These are phyloP conservation scores for Ploettnerulaceae sp. DNA, from an alignment of 2,329 filamentous ascomycete genomes.

Conservation along the genomic window DNA sequence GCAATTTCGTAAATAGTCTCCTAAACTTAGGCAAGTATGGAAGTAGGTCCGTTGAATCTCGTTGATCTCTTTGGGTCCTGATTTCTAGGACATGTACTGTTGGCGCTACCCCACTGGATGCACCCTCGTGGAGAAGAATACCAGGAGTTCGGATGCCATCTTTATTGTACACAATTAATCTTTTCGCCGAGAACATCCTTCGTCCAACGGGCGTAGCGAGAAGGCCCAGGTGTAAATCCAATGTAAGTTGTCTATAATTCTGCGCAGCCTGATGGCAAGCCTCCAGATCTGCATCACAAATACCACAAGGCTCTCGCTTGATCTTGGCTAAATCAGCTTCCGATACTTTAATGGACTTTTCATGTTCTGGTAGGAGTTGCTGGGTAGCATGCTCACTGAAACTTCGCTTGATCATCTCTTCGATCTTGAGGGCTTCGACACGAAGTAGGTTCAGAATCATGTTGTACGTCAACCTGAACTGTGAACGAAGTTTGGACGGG, in stretches of 20 bases:
- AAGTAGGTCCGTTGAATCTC: conserved; percentile 78
- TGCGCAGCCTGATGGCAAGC: conserved; percentile 77
- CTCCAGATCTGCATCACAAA: conserved; percentile 77
- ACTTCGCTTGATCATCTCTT: conserved; percentile 99
- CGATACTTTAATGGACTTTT: conserved; percentile 87
- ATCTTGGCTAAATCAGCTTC: conserved; percentile 89
- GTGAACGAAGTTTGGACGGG: conserved; percentile 89
- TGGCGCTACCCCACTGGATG: conserved; percentile 58
- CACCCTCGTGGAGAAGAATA: conserved; percentile 72
- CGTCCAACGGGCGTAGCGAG: conserved; percentile 77
- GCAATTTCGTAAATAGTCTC: conserved; percentile 60
- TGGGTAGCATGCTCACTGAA: conserved; percentile 98
- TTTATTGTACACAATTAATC: conserved; percentile 79
- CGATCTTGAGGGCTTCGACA: conserved; percentile 95
- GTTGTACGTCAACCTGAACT: conserved; percentile 97
- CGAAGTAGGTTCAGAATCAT: conserved; percentile 97
- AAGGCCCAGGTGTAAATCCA: conserved; percentile 72
- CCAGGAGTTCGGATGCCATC: conserved; percentile 80
- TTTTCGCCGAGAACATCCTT: conserved; percentile 69
- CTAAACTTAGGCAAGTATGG: conserved; percentile 75
- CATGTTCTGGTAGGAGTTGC: conserved; percentile 86
- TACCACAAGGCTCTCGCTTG: conserved; percentile 75
- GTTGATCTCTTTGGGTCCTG: conserved; percentile 58
- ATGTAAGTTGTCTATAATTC: conserved; percentile 72
- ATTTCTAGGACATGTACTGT: conserved; percentile 77